Base-by-base conservation (phyloP, 768 basidiomycete species). In the Amanita molliuscula region DNA sequence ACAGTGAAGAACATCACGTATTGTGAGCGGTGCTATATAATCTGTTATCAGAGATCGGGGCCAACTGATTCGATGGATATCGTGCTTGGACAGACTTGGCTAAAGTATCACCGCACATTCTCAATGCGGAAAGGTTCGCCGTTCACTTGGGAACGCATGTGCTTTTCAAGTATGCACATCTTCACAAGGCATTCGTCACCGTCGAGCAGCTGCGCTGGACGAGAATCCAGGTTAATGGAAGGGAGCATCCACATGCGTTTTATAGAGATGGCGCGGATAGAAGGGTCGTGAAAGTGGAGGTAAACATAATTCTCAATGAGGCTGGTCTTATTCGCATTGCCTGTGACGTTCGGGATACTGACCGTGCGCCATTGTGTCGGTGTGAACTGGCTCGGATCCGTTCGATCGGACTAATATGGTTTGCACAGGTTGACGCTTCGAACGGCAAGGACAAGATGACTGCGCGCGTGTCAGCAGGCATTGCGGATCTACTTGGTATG, bases 221-320 rank as follows among this genome's bases (percentile, higher is more conserved):
- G 2, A 78, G 93, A 4, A 86, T 96, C 53, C 63, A 69, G 3
- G 72, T 86, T 31, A 63, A 68, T 5, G 70, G 61, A 0, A 62
- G 47, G n/a, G 38, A 61, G 35, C 93, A 97, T 62, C 63, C 77
- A 6, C 89, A 94, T 62, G 78, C 90, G 13, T 98, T 95, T 65
- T 71, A 76, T 50, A 73, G 94, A 20, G 90, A 97, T 57, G 95
- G 94, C 1, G 89, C 93, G 3, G 94, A 98, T 62, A 95, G 88
- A 71, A 74, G 81, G 3, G 61, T 83, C 28, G 74, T 82, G 5
- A 76, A 77, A 16, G 79, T 74, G 11, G 74, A 77, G 64, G 78
- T 83, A 45, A 48, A 67, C 63, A 6, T 43, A 21, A 10, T 44
- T 42, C 29, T 15, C 16, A 11, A 23, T 48, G 35, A 35, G 37